Percentiles rank a stretch among this genome's conserved stretches.
phyloP scores from a whole-genome alignment of 192 early-diverging fungal species.

The Chytriomyces hyalinus region DNA sequence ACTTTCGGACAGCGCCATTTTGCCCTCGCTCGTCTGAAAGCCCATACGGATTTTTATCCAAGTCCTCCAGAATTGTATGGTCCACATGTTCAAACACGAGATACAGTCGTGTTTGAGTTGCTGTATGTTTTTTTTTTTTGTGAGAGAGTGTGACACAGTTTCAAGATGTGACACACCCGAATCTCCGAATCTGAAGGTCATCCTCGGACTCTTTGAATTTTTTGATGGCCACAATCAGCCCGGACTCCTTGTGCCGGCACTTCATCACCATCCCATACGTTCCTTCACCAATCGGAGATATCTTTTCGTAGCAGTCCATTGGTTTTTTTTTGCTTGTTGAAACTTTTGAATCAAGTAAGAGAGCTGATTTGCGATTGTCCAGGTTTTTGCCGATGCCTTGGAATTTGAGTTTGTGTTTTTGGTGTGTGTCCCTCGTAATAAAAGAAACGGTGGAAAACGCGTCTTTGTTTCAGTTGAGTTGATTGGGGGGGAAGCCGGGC shows the following conservation, averaged over 20 bases:
- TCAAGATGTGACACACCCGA: too few species aligned
- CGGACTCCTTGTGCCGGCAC: slow-evolving; percentile 67
- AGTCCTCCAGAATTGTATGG: slow-evolving; percentile 69
- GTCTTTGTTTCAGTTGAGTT: too few species aligned
- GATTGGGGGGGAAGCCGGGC: too few species aligned
- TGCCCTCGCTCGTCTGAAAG: slow-evolving; percentile 55
- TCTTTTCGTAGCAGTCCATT: slow-evolving; percentile 69
- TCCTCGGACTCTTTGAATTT: slow-evolving; percentile 72
- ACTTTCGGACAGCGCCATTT: slow-evolving; percentile 58
- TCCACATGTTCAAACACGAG: slow-evolving; percentile 71
- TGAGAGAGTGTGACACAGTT: too few species aligned
- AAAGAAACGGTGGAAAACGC: too few species aligned
- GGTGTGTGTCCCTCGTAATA: too few species aligned
- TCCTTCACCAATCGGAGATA: slow-evolving; percentile 68
- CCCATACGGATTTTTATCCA: slow-evolving; percentile 65
- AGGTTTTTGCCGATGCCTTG: too few species aligned
- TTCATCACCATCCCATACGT: slow-evolving; percentile 74
- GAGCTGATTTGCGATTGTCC: too few species aligned
- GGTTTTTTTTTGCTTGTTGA: not conserved
- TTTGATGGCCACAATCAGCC: slow-evolving; percentile 70
- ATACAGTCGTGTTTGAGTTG: slow-evolving; percentile 72
- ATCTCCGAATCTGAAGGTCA: slow-evolving; percentile 66
- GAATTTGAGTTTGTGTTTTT: too few species aligned
- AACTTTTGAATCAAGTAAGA: too few species aligned
- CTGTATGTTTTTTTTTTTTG: slow-evolving; percentile 30